Base-by-base conservation (phyloP, 192 early-diverging fungal genomes). In the Backusella tarrabulga region DNA sequence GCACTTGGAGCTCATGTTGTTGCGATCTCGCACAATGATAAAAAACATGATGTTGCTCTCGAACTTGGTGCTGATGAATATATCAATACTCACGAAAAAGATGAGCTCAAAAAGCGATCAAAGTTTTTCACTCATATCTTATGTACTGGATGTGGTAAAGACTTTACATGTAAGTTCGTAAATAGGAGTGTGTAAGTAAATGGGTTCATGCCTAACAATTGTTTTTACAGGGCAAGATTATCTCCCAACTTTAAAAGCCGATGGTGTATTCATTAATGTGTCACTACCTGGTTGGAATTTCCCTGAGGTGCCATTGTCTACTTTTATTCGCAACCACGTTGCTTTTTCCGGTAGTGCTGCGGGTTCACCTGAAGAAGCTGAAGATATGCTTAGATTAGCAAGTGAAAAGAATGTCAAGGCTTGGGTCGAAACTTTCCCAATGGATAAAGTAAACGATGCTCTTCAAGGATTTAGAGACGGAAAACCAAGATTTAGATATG, bases 401-500 rank as follows among this genome's bases (percentile, higher is more conserved):
- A 86, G 77, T 42, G 77, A 91, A 84, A 81, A 87, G 41, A 77
- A 87, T 21, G 80, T 93, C 54, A 77, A 77, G 34, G 83, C 90
- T 0, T 83, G 83, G 72, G 85, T 93, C 36, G 88, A 89, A 73
- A 79, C 75, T 40, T 78, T 77, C 38, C 86, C 91, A 8, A 91
- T 94, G 85, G 85, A 76, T 35, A 79, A 92, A 34, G 81, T 85
- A 72, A 91, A 92, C 72, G 87, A 88, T 60, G 94, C 90, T 26
- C 73, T 93, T 42, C 79, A 87, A 80, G 85, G 77, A 36, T 82
- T 94, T 63, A 83, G 85, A 73, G 79, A 84, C n/a, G 91, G 91
- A 68, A 87, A 89, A 69, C 90, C 88, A 5, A 87, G 86, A 73
- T 95, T 91, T 79, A 86, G 94, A 74, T 79, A 92, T 72, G 94